Conservation (phyloP, 2,329 filamentous ascomycete species). For the Trichocomaceae sp. region DNA sequence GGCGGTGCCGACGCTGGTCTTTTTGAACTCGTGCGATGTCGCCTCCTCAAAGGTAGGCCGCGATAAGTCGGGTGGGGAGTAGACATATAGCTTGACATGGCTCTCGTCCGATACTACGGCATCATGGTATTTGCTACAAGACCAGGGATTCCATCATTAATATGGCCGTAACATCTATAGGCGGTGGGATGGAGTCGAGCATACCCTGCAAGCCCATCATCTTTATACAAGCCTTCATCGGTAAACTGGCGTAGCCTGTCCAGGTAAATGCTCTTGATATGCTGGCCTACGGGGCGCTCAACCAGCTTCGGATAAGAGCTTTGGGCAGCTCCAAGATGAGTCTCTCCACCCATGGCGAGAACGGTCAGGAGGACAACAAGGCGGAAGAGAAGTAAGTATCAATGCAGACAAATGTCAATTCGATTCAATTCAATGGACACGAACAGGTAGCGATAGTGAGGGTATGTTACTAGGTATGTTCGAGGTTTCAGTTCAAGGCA, state of each 20-base stretch:
- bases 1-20: conserved; percentile 65
- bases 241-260: conserved; percentile 79
- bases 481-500: not conserved
- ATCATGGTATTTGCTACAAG: conserved; percentile 62
- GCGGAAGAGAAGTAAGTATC: not conserved
- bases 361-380: not conserved
- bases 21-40: conserved; percentile 64
- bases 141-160: conserved; percentile 1
- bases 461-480: not conserved
- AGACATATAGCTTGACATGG: conserved; percentile 77
- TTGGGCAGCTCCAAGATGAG: conserved; percentile 25
- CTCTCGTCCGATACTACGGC: conserved; percentile 60
- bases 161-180: conserved; percentile 1
- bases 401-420: not conserved
- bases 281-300: conserved; percentile 59
- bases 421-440: not conserved
- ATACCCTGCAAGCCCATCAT: conserved; percentile 65
- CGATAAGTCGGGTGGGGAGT: conserved; percentile 70
- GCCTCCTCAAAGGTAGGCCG: conserved; percentile 85
- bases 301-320: conserved; percentile 46
- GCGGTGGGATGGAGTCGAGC: conserved; percentile 23
- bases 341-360: conserved; percentile 32
- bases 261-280: conserved; percentile 78
- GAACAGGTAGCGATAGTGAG: not conserved
- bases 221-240: conserved; percentile 67